A percentile compares a stretch with the other conserved stretches of the same genome.
Conservation (phyloP, 148 eudicot genomes). For the Camellia japonica region DNA sequence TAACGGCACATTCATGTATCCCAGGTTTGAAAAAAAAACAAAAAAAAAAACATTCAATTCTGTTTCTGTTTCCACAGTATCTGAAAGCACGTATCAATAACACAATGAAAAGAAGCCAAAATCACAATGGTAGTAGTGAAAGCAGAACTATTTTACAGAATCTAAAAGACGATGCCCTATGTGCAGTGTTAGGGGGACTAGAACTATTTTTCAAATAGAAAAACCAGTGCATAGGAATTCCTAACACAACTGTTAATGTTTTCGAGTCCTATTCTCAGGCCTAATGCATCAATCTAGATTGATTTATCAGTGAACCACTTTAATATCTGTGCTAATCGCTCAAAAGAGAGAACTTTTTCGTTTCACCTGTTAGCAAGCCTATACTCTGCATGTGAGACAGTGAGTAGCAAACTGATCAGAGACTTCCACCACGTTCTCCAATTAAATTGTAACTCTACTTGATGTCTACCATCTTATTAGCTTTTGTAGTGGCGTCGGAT, state of each 20-base stretch:
- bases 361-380: neutral
- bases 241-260: neutral
- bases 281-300: neutral
- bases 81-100: neutral
- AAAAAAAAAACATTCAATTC: neutral
- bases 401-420: neutral
- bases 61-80: neutral
- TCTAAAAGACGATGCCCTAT: neutral
- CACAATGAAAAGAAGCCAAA: neutral
- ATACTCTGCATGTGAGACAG: neutral
- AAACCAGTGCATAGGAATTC: neutral
- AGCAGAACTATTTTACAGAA: neutral
- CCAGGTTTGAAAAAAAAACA: neutral
- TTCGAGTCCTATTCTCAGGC: neutral
- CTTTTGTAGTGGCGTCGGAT: conserved; percentile 2
- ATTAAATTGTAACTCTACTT: neutral
- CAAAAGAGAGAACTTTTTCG: neutral
- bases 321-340: neutral
- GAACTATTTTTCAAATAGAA: neutral
- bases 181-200: neutral
- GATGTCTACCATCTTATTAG: neutral
- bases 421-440: neutral
- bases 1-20: neutral
- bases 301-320: neutral
- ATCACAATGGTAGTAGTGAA: neutral